These are phyloP conservation scores for Dentipellis sp. DNA, from an alignment of 768 basidiomycete genomes.

Conservation along the genomic window DNA sequence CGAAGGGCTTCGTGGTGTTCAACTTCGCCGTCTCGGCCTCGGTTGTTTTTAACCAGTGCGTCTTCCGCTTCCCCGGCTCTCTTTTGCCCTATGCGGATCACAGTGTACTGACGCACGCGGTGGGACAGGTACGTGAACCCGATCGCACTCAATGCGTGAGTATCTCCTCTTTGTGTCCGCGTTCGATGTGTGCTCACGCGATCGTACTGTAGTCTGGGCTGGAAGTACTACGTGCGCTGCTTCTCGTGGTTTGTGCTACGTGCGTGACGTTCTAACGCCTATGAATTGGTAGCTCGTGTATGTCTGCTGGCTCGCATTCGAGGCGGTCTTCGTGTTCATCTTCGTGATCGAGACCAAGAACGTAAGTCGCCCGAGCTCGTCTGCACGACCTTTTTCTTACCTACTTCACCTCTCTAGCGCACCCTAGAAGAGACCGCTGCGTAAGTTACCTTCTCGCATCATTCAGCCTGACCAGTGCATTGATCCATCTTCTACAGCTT, in stretches of 20 bases:
- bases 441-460: not conserved
- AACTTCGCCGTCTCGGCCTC: slow-evolving; percentile 28
- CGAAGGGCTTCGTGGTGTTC: slow-evolving; percentile 30
- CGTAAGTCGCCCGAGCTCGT: not conserved
- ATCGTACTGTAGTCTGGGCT: slow-evolving; percentile 11
- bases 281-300: slow-evolving; percentile 13
- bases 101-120: not conserved
- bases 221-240: slow-evolving; percentile 22
- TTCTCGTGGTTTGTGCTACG: not conserved
- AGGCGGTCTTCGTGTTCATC: slow-evolving; percentile 17
- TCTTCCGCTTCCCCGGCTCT: not conserved
- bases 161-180: not conserved
- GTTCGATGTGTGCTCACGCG: not conserved
- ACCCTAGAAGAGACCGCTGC: slow-evolving; percentile 22
- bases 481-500: not conserved
- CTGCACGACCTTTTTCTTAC: not conserved
- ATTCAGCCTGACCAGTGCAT: not conserved
- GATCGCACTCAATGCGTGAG: slow-evolving; percentile 20
- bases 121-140: slow-evolving; percentile 22
- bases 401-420: not conserved
- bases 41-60: slow-evolving; percentile 30
- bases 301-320: slow-evolving; percentile 17
- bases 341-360: slow-evolving; percentile 19
- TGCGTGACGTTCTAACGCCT: not conserved
- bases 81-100: not conserved